Evolutionary conservation across 148 eudicot species (phyloP), one percentile per base, ranked within the genome.

Genomic region (Persicaria maculosa): DNA sequence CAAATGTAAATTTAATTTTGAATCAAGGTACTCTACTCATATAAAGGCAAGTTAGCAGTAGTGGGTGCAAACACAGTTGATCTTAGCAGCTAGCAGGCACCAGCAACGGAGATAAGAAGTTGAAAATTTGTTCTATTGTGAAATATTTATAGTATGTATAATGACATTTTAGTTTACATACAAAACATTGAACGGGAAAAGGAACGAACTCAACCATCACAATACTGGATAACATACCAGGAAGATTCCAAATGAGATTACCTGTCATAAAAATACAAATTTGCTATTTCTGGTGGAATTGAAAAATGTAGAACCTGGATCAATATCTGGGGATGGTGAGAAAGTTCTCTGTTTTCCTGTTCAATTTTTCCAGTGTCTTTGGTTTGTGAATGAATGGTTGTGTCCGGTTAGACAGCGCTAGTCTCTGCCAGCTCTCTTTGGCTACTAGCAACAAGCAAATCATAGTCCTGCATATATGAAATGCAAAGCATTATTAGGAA

Each of bases 391-490:
- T 4, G 40, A 22, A 59, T 59, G 36, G 36, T 53, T 6, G 40
- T 20, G 7, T 45, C 46, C 36, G 57, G 44, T 84, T 78, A 88
- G 46, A 75, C 85, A 20, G 80, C 50, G 84, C 76, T 84, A 22
- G 90, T 87, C 73, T 81, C 91, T 7, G 88, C 83, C 77, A 87
- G 61, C 82, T 79, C 84, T 31, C 77, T 76, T 78, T 81, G 81
- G 22, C 73, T 81, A 77, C 81, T 82, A 48, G 86, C 74, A 72
- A 68, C 76, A 72, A 92, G 86, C 71, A 78, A 70, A 59, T 84
- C 90, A 44, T 77, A 87, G 84, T 92, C 97, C 97, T 92, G 86
- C 79, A 81, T 40, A 40, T 6, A 8, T n/a, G 70, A 45, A 65
- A 65, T 40, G 17, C 16, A 19, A n/a, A 58, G 59, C 59, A 54